A percentile compares a stretch with the other conserved stretches of the same genome.
phyloP scores from a whole-genome alignment of 306 rosid species.

The Cicer yamashitae region DNA sequence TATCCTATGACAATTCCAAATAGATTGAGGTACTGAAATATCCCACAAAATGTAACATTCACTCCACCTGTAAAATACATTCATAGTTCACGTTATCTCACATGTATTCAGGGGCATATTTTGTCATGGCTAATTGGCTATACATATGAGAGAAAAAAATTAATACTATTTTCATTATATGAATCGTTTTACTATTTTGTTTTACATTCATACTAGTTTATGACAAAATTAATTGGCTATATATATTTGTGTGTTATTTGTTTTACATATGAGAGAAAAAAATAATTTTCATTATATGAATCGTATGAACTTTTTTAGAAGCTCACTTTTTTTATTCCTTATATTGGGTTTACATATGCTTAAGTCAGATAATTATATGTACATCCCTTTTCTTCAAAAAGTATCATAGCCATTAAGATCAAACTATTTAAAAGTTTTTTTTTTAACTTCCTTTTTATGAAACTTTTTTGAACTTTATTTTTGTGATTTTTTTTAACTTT shows the following conservation, averaged over 20 bases:
- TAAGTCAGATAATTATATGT: no score
- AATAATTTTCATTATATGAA: background rate
- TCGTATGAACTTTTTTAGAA: background rate
- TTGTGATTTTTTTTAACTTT: no score
- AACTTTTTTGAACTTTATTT: no score
- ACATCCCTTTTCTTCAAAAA: no score
- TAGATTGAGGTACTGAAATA: conserved; percentile 59
- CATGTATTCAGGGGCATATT: background rate
- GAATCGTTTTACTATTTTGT: background rate
- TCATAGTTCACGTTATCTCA: background rate
- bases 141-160: background rate
- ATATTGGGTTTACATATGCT: no score
- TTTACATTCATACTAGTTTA: no score
- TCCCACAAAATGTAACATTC: conserved; percentile 51
- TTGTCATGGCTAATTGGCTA: background rate
- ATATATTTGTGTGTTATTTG: no score
- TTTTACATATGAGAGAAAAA: background rate
- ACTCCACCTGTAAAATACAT: conserved; percentile 57
- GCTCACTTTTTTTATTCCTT: no score
- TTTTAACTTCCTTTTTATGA: no score
- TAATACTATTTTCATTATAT: background rate
- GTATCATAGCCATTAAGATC: no score
- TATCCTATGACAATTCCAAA: conserved; percentile 64
- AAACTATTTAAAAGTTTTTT: no score
- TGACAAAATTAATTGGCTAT: no score